These are phyloP conservation scores for Hymenoscyphus albidus DNA, from an alignment of 2,329 filamentous ascomycete species.

Conservation along the genomic window DNA sequence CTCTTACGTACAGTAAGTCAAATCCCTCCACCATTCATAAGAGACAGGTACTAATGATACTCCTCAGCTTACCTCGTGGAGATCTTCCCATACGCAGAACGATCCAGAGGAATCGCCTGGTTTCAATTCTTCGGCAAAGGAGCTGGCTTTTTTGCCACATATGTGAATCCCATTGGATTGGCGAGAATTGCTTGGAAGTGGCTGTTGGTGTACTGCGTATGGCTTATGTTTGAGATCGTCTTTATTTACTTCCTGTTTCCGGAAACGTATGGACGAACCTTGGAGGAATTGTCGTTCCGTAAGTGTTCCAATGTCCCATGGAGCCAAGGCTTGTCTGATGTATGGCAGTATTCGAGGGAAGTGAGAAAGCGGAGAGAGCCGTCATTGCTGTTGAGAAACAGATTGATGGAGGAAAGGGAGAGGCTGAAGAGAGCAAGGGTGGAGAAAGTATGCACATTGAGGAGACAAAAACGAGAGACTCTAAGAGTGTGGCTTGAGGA, in stretches of 20 bases:
- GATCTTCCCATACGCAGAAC: slow-evolving; percentile 51
- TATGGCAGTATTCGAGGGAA: slow-evolving; percentile 37
- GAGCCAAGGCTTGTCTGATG: neutral
- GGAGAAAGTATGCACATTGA: slow-evolving; percentile 8
- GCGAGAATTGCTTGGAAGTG: slow-evolving; percentile 42
- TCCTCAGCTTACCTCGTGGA: slow-evolving; percentile 52
- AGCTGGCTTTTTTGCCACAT: slow-evolving; percentile 45
- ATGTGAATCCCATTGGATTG: slow-evolving; percentile 44
- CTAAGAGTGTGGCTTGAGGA: neutral
- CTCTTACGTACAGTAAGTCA: slow-evolving; percentile 55
- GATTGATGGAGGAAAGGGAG: slow-evolving; percentile 28
- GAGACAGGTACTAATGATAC: neutral
- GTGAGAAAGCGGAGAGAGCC: slow-evolving; percentile 35
- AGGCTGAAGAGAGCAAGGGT: neutral
- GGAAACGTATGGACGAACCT: slow-evolving; percentile 41
- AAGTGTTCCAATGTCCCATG: slow-evolving; percentile 31
- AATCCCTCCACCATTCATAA: neutral
- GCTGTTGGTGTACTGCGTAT: slow-evolving; percentile 42
- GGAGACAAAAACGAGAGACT: neutral
- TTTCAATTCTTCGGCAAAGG: slow-evolving; percentile 34
- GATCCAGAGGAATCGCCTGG: slow-evolving; percentile 26
- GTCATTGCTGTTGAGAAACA: slow-evolving; percentile 38
- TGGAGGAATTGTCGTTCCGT: slow-evolving; percentile 44
- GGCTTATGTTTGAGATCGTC: slow-evolving; percentile 40
- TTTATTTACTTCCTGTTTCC: slow-evolving; percentile 45